Base-by-base conservation (phyloP, 2,329 filamentous ascomycete genomes). In the Microsporum canis region DNA sequence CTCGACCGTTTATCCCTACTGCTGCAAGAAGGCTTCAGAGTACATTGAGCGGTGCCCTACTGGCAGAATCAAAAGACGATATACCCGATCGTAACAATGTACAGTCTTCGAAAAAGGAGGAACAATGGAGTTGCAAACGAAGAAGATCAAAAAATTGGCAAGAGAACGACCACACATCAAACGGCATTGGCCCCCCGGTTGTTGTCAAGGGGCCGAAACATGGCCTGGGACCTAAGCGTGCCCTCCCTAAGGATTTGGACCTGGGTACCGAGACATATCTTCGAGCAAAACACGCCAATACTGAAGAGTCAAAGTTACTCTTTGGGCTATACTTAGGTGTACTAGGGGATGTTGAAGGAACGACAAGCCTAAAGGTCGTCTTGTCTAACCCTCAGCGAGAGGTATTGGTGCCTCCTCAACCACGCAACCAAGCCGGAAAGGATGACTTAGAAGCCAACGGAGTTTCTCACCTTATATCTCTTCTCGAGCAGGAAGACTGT, bases 401-500 rank as follows among this genome's bases (percentile, higher is more conserved):
- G 33, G 62, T 65, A 51, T 62, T 59, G 29, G n/a, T 61, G 23
- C 53, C 61, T 5, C 56, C 36, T n/a, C 41, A 39, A 27, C 17
- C 45, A 41, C 41, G 34, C 14, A 56, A 49, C 29, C 34, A 12
- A n/a, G 45, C 41, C 47, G 57, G 68, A n/a, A 62, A 64, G 5
- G 58, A 66, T 38, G 61, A 66, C 51, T n/a, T 68, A 29, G 73
- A 76, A 23, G 69, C 75, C 57, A 69, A 66, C 12, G 68, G 68
- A 10, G 71, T 76, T 59, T 69, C 75, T 61, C 66, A 67, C 17
- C 70, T 79, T 51, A 63, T 77, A 27, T 71, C 74, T 58, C 68
- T 79, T 38, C 68, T 83, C 47, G 64, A 72, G 53, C 71, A 79
- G 61, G 72, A 77, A 41, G 68, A 72, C 17, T 74, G 76, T 41